phyloP scores from a whole-genome alignment of 2,329 filamentous ascomycete species.

The Arthrinium puccinioides region DNA sequence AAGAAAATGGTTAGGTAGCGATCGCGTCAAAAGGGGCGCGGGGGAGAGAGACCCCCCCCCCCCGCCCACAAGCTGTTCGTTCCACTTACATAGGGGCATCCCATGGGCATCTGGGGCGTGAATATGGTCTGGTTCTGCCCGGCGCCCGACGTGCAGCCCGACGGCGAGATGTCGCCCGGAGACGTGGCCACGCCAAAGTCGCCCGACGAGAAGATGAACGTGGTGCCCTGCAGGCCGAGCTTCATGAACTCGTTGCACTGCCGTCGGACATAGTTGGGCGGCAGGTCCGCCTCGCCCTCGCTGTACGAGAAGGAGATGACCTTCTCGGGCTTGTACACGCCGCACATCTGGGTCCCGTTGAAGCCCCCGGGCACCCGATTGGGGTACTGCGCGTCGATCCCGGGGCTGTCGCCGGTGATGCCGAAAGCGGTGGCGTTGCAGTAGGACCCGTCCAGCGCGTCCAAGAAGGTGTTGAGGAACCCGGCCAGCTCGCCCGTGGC shows the following conservation, averaged over 20 bases:
- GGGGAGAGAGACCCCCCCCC: background rate
- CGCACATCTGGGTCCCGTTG: constrained; percentile 19
- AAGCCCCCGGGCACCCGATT: constrained; percentile 32
- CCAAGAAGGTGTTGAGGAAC: constrained; percentile 31
- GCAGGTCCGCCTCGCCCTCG: constrained; percentile 35
- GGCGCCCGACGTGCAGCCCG: constrained; percentile 15
- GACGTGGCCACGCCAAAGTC: constrained; percentile 25
- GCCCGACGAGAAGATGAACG: constrained; percentile 28
- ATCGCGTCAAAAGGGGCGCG: too few relatives aligned
- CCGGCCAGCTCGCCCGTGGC: background rate
- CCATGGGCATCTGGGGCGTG: constrained; percentile 34
- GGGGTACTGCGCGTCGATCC: constrained; percentile 37
- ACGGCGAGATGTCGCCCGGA: constrained; percentile 10
- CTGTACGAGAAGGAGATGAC: constrained; percentile 42
- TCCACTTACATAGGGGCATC: constrained; percentile 29
- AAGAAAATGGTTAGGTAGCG: constrained; percentile 23
- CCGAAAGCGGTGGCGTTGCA: constrained; percentile 36
- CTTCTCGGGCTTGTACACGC: constrained; percentile 33
- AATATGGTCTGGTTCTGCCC: constrained; percentile 25
- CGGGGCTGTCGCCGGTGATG: constrained; percentile 28
- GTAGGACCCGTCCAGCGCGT: constrained; percentile 37
- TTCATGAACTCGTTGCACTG: constrained; percentile 34
- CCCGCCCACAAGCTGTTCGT: too few relatives aligned
- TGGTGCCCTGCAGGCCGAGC: constrained; percentile 30
- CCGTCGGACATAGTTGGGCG: constrained; percentile 35